Conservation (phyloP, 78 protist species). For the Capsaspora owczarzaki region DNA sequence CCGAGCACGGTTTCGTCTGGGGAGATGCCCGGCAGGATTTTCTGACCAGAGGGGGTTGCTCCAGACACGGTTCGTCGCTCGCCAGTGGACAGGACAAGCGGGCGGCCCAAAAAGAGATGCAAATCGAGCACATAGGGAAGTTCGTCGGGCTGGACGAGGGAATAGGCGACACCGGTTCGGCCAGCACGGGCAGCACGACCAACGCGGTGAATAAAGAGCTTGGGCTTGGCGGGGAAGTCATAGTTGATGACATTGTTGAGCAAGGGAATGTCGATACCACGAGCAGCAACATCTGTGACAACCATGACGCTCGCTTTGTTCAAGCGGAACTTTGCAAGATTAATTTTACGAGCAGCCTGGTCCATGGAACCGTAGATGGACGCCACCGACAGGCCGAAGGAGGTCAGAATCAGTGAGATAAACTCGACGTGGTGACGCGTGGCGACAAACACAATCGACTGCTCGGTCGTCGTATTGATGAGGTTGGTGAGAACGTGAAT, state of each 20-base stretch:
- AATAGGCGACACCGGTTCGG: conserved; percentile 77
- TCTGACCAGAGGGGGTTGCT: too few relatives aligned
- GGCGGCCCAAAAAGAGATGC: conserved; percentile 56
- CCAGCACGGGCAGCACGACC: conserved; percentile 99
- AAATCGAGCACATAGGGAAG: conserved; percentile 81
- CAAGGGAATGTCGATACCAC: conserved; percentile 98
- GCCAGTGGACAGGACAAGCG: neutral
- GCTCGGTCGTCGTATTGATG: neutral
- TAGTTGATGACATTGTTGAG: conserved; percentile 96
- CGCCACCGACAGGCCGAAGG: conserved; percentile 6
- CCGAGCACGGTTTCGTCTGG: neutral
- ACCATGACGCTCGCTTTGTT: conserved; percentile 46
- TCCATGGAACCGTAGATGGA: conserved; percentile 90
- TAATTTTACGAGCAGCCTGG: conserved; percentile 69
- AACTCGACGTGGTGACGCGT: conserved; percentile 82
- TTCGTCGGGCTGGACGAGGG: conserved; percentile 85
- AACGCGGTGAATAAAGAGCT: conserved; percentile 97
- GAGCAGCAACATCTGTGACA: conserved; percentile 98
- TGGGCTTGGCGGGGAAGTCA: conserved; percentile 93
- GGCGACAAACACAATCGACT: conserved; percentile 83
- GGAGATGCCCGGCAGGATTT: neutral
- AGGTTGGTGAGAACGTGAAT: conserved; percentile 46
- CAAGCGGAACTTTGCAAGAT: conserved; percentile 68
- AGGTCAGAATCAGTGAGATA: conserved; percentile 28
- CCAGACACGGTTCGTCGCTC: neutral